These are phyloP conservation scores for Ceratocystis destructans DNA, from an alignment of 2,329 filamentous ascomycete genomes.

Conservation along the genomic window DNA sequence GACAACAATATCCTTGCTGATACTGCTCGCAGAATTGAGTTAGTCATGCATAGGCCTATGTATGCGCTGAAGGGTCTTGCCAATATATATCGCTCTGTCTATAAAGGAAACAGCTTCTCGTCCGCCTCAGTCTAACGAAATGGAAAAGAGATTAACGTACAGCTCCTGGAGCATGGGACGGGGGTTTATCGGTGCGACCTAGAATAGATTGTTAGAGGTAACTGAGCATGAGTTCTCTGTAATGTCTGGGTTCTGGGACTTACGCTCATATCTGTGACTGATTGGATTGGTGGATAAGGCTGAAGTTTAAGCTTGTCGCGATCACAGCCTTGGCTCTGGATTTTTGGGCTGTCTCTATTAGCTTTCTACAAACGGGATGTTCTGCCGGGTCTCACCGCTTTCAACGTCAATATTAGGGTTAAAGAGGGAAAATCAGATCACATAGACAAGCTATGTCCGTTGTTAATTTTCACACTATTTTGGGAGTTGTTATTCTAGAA, in stretches of 20 bases:
- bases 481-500: not conserved
- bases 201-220: not conserved
- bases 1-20: constrained; percentile 82
- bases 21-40: constrained; percentile 33
- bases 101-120: not conserved
- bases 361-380: not conserved
- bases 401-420: constrained; percentile 11
- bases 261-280: constrained; percentile 18
- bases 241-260: not conserved
- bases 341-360: constrained; percentile 9
- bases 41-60: not conserved
- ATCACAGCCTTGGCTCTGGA: constrained; percentile 15
- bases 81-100: not conserved
- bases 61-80: constrained; percentile 10
- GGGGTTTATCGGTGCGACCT: constrained; percentile 86
- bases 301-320: constrained; percentile 4
- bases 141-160: constrained; percentile 37
- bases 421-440: not conserved
- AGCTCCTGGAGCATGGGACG: constrained; percentile 90
- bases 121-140: not conserved
- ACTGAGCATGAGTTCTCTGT: not conserved
- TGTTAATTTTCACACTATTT: not conserved
- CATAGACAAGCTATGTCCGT: not conserved
- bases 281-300: constrained; percentile 11
- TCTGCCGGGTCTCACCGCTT: constrained; percentile 17